phyloP scores from a whole-genome alignment of 2,329 filamentous ascomycete species.

The Trichoderma citrinoviride region DNA sequence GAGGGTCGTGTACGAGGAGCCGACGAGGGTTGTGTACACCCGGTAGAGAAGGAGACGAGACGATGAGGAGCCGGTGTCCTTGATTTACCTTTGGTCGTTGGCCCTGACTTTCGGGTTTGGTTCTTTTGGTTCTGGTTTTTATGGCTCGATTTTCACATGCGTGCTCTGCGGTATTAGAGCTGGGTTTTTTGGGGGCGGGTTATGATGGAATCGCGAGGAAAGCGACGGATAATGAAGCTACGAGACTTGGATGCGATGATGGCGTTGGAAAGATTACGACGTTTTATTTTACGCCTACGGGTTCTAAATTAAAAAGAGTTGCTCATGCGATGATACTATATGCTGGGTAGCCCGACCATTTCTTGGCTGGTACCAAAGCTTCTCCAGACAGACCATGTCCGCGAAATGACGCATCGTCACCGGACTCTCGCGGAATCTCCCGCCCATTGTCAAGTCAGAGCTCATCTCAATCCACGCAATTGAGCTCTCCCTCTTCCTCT shows the following conservation, averaged over 20 bases:
- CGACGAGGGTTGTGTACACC: conserved; percentile 36
- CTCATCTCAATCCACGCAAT: too few relatives aligned
- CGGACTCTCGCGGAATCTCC: too few relatives aligned
- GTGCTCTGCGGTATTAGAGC: neutral
- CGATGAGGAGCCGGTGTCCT: conserved; percentile 36
- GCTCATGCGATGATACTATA: too few relatives aligned
- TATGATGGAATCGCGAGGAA: neutral
- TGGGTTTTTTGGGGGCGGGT: neutral
- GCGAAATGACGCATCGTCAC: too few relatives aligned
- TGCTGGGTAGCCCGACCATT: too few relatives aligned
- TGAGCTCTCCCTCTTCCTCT: too few relatives aligned
- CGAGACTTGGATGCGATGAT: neutral
- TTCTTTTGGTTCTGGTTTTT: neutral
- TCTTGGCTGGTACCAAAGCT: too few relatives aligned
- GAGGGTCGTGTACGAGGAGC: conserved; percentile 42
- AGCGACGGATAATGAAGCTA: neutral
- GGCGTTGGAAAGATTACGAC: neutral
- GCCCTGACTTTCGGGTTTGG: neutral
- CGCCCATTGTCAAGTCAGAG: too few relatives aligned
- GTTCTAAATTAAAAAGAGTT: neutral
- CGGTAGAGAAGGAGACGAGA: conserved; percentile 26
- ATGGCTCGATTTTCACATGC: too few relatives aligned
- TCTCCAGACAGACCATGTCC: neutral
- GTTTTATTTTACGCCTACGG: neutral
- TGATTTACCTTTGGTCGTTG: neutral